These are phyloP conservation scores for Plantago coronopus DNA, from an alignment of 305 asterid species.

Conservation along the genomic window DNA sequence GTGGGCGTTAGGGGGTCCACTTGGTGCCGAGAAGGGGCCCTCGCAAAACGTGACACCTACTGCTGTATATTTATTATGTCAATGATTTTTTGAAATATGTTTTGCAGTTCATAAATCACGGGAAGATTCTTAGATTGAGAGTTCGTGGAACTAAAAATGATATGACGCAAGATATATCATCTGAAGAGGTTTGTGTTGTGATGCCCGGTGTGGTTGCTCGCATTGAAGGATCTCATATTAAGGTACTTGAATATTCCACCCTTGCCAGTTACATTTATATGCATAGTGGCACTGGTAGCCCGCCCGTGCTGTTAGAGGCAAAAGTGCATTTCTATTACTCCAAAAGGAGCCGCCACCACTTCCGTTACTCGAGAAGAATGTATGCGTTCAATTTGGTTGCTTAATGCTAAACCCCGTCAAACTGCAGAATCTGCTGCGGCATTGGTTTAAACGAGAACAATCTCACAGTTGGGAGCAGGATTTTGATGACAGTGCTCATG, in stretches of 20 bases:
- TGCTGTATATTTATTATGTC: slow-evolving; percentile 9
- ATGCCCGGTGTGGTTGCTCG: slow-evolving; percentile 81
- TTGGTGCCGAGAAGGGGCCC: slow-evolving; percentile 2
- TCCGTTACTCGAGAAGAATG: no score
- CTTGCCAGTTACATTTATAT: not conserved
- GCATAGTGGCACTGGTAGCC: not conserved
- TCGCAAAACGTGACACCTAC: no score
- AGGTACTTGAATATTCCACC: slow-evolving; percentile 37
- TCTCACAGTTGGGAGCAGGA: slow-evolving; percentile 54
- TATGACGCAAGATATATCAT: slow-evolving; percentile 44
- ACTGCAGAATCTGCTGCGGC: slow-evolving; percentile 62
- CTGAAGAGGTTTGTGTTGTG: slow-evolving; percentile 83
- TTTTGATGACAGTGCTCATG: slow-evolving; percentile 29
- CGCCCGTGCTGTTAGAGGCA: not conserved
- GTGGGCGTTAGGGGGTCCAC: not conserved
- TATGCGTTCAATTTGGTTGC: no score
- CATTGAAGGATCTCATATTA: slow-evolving; percentile 81
- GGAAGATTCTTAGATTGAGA: slow-evolving; percentile 70
- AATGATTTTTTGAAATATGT: slow-evolving; percentile 19
- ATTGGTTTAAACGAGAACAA: slow-evolving; percentile 51
- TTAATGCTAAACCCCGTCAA: not conserved
- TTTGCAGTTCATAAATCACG: slow-evolving; percentile 65
- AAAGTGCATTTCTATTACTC: no score
- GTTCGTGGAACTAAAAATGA: slow-evolving; percentile 72
- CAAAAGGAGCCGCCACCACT: no score